Evolutionary conservation across 2,329 filamentous ascomycete species (phyloP).

Genomic region (Penicillium freii): DNA sequence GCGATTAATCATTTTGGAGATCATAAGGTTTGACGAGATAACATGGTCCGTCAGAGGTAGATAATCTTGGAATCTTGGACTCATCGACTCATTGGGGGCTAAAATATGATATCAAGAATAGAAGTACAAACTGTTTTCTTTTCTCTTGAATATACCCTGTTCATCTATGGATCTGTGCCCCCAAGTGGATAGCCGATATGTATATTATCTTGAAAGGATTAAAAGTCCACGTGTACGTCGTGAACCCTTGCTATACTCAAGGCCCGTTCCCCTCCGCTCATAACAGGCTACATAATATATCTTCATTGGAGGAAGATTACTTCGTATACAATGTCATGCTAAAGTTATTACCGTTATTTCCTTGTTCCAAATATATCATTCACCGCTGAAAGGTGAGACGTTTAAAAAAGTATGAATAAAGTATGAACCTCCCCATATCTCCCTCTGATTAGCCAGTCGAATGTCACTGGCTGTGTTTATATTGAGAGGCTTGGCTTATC

Average conservation of each 20-base stretch:
- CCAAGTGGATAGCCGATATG: too few relatives aligned
- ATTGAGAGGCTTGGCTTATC: slow-evolving; percentile 4
- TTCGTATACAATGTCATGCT: neutral
- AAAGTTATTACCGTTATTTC: neutral
- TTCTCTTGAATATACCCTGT: neutral
- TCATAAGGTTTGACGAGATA: neutral
- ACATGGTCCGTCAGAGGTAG: neutral
- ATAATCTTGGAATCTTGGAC: neutral
- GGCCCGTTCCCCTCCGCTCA: neutral
- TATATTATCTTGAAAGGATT: neutral
- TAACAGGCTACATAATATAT: too few relatives aligned
- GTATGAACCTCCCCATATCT: neutral
- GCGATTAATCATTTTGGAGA: neutral
- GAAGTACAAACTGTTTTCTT: neutral
- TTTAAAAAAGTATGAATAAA: neutral
- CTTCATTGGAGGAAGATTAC: neutral
- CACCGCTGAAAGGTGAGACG: neutral
- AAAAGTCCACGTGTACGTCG: neutral
- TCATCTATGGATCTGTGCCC: neutral
- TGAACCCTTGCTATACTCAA: neutral
- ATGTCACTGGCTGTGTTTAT: slow-evolving; percentile 13
- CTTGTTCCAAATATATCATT: neutral
- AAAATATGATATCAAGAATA: neutral
- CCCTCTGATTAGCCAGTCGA: slow-evolving; percentile 10
- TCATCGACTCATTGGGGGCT: neutral